Evolutionary conservation across 2,329 filamentous ascomycete genomes (phyloP).

Genomic region (Polytolypa hystricis): DNA sequence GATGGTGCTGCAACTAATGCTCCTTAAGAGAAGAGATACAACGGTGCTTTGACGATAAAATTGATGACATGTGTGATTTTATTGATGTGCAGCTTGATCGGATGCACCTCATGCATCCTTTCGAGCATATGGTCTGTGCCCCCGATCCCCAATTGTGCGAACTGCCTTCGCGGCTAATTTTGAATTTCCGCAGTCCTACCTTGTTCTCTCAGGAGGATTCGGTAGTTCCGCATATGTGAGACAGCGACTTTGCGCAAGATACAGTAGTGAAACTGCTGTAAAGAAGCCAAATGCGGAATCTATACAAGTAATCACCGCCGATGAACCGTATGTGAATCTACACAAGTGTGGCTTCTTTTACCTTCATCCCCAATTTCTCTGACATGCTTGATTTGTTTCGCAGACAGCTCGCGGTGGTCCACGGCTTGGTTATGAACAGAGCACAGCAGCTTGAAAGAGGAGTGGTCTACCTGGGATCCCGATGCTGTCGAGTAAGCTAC

Average conservation of each 20-base stretch:
- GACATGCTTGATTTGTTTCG: background rate
- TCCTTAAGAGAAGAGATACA: conserved; percentile 8
- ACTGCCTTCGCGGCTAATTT: conserved; percentile 1
- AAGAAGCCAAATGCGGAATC: conserved; percentile 12
- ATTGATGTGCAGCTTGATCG: conserved; percentile 6
- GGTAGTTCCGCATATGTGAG: conserved; percentile 35
- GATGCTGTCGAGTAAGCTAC: conserved; percentile 26
- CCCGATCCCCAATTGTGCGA: background rate
- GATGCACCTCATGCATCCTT: conserved; percentile 12
- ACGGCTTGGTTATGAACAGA: conserved; percentile 7
- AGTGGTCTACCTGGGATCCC: conserved; percentile 19
- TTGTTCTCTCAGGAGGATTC: conserved; percentile 34
- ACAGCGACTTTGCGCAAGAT: conserved; percentile 17
- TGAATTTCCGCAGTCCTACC: conserved; percentile 17
- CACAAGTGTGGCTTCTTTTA: too few relatives aligned
- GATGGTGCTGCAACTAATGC: too few relatives aligned
- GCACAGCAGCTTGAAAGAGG: conserved; percentile 11
- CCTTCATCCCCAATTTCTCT: background rate
- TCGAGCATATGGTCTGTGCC: conserved; percentile 18
- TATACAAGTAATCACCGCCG: conserved; percentile 21
- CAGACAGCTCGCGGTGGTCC: conserved; percentile 8
- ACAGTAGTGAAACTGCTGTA: background rate
- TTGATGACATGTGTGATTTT: conserved; percentile 6
- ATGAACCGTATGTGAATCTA: conserved; percentile 19
- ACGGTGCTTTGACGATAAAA: conserved; percentile 3